Base-by-base conservation (phyloP, 164 flowering plant genomes). In the Litsea cubeba region DNA sequence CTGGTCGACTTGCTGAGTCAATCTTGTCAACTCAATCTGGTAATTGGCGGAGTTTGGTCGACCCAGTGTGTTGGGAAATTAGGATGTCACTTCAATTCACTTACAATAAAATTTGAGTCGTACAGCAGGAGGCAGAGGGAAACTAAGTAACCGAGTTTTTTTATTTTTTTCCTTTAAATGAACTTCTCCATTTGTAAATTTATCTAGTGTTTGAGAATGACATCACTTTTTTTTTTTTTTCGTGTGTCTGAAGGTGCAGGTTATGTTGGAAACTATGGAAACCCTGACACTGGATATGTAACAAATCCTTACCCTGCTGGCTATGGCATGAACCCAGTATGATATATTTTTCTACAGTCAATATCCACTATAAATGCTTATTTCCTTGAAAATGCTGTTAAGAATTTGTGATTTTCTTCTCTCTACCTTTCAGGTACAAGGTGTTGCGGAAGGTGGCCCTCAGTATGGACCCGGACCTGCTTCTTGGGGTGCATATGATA, bases 401-500 rank as follows among this genome's bases (percentile, higher is more conserved):
- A 14, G 1, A 23, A 12, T 5, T 10, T 49, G 20, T 46, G 28
- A 30, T 73, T 72, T 62, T 54, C 12, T 65, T 57, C 50, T 64
- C 35, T 71, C 22, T 32, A 7, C 68, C 70, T 82, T 76, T 72
- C 84, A 95, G 97, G 87, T 68, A 26, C 96, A 86, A 74, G 78
- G 85, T 82, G 89, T 84, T 72, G 81, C 82, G 25, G 97, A 93
- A 85, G 87, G 81, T 72, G 89, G 49, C 79, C 80, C 90, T 68
- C 94, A 82, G 22, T 90, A 92, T 84, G 96, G 92, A 77, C 82
- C 85, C 73, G 92, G 84, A 65, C 85, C 95, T 69, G 92, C 82
- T 83, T 75, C 90, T 23, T 95, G 99, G 99, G 89, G 87, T 72
- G 81, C 87, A 65, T 92, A 95, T 83, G 95, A 90, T 70, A 81